phyloP scores from a whole-genome alignment of 192 early-diverging fungal species.

The Coemansia sp. region DNA sequence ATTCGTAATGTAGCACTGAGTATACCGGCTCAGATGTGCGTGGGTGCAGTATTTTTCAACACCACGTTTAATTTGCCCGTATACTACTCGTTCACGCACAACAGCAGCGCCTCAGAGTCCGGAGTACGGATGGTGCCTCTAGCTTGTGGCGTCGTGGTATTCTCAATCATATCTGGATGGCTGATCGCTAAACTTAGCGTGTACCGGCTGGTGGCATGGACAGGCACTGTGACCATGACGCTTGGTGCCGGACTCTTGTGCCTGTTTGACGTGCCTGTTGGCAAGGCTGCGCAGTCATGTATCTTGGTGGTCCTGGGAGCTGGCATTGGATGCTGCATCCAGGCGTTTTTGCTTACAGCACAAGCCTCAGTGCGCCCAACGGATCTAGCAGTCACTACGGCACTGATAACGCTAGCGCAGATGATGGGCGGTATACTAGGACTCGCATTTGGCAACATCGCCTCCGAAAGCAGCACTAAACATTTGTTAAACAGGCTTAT shows the following conservation, averaged over 20 bases:
- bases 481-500: conserved; percentile 34
- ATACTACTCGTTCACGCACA: conserved; percentile 53
- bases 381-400: conserved; percentile 50
- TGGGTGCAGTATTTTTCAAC: conserved; percentile 54
- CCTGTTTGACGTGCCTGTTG: conserved; percentile 42
- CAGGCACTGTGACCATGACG: conserved; percentile 43
- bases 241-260: conserved; percentile 48
- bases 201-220: conserved; percentile 39
- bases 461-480: conserved; percentile 50
- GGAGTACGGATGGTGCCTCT: conserved; percentile 53
- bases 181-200: conserved; percentile 51
- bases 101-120: conserved; percentile 49
- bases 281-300: conserved; percentile 40
- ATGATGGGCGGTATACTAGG: conserved; percentile 57
- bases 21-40: conserved; percentile 46
- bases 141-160: conserved; percentile 43
- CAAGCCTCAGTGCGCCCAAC: conserved; percentile 42
- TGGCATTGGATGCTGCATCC: conserved; percentile 55
- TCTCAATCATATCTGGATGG: conserved; percentile 45
- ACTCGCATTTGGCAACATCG: conserved; percentile 51
- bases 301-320: conserved; percentile 48
- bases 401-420: conserved; percentile 54
- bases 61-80: conserved; percentile 56
- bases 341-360: conserved; percentile 47
- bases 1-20: conserved; percentile 61